These are phyloP conservation scores for Harringtonia aguacate DNA, from an alignment of 2,329 filamentous ascomycete species.

Conservation along the genomic window DNA sequence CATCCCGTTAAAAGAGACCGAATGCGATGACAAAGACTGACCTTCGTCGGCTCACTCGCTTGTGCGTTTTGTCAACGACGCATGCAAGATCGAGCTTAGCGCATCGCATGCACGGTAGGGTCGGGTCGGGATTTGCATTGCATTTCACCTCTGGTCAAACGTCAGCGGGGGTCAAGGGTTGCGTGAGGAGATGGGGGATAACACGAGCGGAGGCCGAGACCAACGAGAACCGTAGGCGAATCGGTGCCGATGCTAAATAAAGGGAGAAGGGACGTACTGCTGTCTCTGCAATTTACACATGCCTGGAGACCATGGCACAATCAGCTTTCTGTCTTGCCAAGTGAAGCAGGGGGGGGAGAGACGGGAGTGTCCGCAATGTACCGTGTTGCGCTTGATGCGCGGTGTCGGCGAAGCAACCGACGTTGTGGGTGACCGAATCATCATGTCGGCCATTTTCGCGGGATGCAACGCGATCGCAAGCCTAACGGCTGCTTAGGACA, in stretches of 20 bases:
- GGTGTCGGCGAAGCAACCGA: conserved; percentile 5
- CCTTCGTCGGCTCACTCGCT: conserved; percentile 13
- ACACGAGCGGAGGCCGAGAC: background rate
- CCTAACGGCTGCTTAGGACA: too few species aligned
- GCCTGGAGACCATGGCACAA: conserved; percentile 6
- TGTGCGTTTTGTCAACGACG: conserved; percentile 14
- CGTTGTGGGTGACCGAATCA: conserved; percentile 4
- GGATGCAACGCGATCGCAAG: background rate
- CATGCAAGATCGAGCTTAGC: conserved; percentile 12
- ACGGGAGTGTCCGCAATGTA: conserved; percentile 1
- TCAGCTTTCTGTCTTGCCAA: background rate
- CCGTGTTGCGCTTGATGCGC: conserved; percentile 16
- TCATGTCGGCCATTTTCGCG: conserved; percentile 10
- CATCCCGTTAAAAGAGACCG: too few species aligned
- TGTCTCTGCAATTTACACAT: conserved; percentile 15
- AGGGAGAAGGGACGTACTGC: conserved; percentile 10
- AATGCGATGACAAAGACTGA: conserved; percentile 1
- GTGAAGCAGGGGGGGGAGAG: background rate
- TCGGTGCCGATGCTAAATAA: conserved; percentile 11
- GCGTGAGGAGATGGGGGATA: background rate
- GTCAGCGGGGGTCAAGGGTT: background rate
- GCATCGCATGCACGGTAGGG: conserved; percentile 12
- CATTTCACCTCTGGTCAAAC: conserved; percentile 13
- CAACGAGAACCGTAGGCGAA: conserved; percentile 4
- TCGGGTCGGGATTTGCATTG: conserved; percentile 10